Evolutionary conservation across 2,329 filamentous ascomycete genomes (phyloP).

Genomic region (Xylaria sp.): DNA sequence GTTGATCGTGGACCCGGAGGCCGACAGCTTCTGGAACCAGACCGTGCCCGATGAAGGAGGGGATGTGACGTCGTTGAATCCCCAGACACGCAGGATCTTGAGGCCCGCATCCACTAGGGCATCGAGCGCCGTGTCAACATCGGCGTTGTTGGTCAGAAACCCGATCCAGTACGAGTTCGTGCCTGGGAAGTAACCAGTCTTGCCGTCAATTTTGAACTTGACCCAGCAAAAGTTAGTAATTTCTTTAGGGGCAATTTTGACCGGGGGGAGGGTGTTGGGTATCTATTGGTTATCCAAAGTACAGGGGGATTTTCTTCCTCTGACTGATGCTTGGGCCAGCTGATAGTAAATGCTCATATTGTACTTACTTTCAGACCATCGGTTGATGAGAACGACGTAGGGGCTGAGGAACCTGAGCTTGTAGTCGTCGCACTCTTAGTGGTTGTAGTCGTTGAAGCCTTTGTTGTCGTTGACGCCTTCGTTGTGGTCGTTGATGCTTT

Average conservation of each 20-base stretch:
- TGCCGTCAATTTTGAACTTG: constrained; percentile 56
- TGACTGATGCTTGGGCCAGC: neutral
- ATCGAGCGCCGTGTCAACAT: constrained; percentile 64
- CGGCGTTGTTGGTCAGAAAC: constrained; percentile 62
- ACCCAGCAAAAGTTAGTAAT: neutral
- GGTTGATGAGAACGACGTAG: constrained; percentile 31
- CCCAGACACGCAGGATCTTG: constrained; percentile 69
- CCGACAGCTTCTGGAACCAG: constrained; percentile 66
- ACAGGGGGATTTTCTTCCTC: neutral
- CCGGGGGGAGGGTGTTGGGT: constrained; percentile 42
- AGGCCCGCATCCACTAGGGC: constrained; percentile 62
- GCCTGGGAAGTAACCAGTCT: constrained; percentile 59
- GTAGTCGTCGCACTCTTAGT: constrained; percentile 17
- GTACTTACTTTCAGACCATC: constrained; percentile 29
- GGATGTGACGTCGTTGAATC: constrained; percentile 69
- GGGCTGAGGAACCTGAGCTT: constrained; percentile 3
- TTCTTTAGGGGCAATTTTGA: constrained; percentile 12
- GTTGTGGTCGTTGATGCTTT: constrained; percentile 14
- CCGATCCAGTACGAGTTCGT: constrained; percentile 66
- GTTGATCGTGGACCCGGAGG: constrained; percentile 68
- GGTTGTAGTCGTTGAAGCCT: constrained; percentile 24
- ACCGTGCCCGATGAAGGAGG: constrained; percentile 52
- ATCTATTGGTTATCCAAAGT: constrained; percentile 30
- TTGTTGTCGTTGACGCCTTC: constrained; percentile 16
- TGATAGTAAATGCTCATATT: constrained; percentile 32